Base-by-base conservation (phyloP, 2,329 filamentous ascomycete species). In the Huntiella decipiens region DNA sequence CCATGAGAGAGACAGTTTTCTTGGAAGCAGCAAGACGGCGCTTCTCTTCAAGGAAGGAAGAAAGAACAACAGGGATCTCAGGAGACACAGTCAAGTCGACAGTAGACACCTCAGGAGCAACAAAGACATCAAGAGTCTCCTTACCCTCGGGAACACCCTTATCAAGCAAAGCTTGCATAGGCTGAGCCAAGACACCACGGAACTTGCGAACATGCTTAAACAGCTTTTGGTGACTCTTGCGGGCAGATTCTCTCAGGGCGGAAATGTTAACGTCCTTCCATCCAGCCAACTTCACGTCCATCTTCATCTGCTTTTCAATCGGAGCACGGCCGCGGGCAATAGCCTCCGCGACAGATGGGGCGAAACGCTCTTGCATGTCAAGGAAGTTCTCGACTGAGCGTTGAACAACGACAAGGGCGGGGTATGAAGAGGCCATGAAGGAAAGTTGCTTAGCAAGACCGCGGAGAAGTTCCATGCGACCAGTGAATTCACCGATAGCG, bases 261-360 rank as follows among this genome's bases (percentile, higher is more conserved):
- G 80, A 79, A 51, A 98, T 92, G 56, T 96, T 98, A 16, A 84
- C 94, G 54, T 98, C 91, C 59, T 93, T 95, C 92, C 92, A 98
- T 60, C 86, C 95, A 5, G 87, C 86, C 54, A 98, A 66, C 44
- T 93, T 75, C 12, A 98, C 72, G n/a, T 95, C 78, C 54, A 96
- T 83, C 58, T 82, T 88, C 71, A 96, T 84, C 48, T 85, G 77
- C 61, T 86, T 94, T 59, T 96, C 88, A n/a, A 96, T 69, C 0
- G 71, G 68, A 5, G 68, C 65, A 46, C 85, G 75, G n/a, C 79
- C 82, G 38, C 73, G 74, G 15, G 64, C 63, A 33, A 95, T 70
- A 1, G 68, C 63, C 51, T 84, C 78, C 10, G 69, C 63, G 5
- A 87, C 74, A 4, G 72, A 64, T 48, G 68, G 66, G 56, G 80